Base-by-base conservation (phyloP, 2,329 filamentous ascomycete genomes). In the Ceratocystis alfenasii region DNA sequence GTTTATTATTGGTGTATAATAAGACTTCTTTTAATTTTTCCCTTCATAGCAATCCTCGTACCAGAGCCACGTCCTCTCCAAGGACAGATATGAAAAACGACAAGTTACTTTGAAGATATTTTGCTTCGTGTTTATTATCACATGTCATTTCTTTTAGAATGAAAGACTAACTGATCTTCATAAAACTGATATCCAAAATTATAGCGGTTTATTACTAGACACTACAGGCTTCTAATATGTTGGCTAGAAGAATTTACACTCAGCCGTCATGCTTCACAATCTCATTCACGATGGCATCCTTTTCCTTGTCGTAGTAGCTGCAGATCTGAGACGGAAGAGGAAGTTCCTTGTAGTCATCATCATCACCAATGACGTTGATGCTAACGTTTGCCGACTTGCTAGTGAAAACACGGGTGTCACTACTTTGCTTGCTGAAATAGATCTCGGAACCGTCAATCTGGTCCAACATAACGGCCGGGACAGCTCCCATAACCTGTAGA, bases 181-280 rank as follows among this genome's bases (percentile, higher is more conserved):
- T 10, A 41, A 44, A n/a, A 15, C 17, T 20, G 36, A 7, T 12
- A n/a, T 41, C 57, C 25, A 12, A 53, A 28, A 28, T 41, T 15
- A 41, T 41, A 41, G 36, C 36, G 12, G 36, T 15, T 41, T 41
- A 41, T 41, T 41, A 44, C 41, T 62, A 15, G 46, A 61, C 41
- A 41, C n/a, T 30, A 36, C 30, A 48, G n/a, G 33, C 8, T 36
- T 41, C 36, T 15, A 15, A 28, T 46, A 17, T 5, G 41, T 30
- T n/a, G 2, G 2, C 5, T 12, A 28, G 20, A 36, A 20, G 2
- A 45, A 25, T 28, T 15, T 8, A 8, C 48, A 28, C 41, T 73
- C 80, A 96, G 66, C 93, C 92, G 69, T 89, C 85, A 77, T 97
- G 93, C 72, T 94, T 91, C 20, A 99, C 94, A 75, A 99, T 97